phyloP scores from a whole-genome alignment of 2,329 filamentous ascomycete species.

The Botrytis pseudocinerea region DNA sequence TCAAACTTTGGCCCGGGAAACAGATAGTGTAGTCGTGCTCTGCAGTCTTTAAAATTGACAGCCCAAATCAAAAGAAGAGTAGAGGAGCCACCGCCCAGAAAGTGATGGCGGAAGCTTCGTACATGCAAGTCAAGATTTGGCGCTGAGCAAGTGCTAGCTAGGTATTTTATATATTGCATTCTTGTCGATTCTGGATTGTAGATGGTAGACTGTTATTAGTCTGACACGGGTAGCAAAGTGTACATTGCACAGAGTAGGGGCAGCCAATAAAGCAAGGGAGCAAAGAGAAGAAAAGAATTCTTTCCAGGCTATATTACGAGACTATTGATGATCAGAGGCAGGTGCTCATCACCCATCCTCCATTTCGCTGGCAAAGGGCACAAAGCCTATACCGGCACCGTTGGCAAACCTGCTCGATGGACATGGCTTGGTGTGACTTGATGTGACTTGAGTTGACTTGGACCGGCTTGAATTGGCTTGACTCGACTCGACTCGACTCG shows the following conservation, averaged over 20 bases:
- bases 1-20: conserved; percentile 7
- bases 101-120: neutral
- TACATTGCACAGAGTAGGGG: neutral
- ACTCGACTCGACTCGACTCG: neutral
- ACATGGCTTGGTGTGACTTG: neutral
- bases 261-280: neutral
- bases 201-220: neutral
- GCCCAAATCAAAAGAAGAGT: neutral
- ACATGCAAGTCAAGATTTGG: neutral
- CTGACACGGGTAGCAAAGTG: neutral
- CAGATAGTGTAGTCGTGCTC: neutral
- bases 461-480: neutral
- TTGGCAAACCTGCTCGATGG: neutral
- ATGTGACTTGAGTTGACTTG: neutral
- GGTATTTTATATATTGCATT: neutral
- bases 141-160: neutral
- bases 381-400: neutral
- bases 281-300: neutral
- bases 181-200: neutral
- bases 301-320: neutral
- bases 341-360: neutral
- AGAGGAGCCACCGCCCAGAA: neutral
- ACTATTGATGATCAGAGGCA: neutral
- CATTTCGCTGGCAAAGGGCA: neutral
- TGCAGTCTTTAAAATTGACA: neutral